phyloP scores from a whole-genome alignment of 345 rosid species.

The Moricandia moricandioides region DNA sequence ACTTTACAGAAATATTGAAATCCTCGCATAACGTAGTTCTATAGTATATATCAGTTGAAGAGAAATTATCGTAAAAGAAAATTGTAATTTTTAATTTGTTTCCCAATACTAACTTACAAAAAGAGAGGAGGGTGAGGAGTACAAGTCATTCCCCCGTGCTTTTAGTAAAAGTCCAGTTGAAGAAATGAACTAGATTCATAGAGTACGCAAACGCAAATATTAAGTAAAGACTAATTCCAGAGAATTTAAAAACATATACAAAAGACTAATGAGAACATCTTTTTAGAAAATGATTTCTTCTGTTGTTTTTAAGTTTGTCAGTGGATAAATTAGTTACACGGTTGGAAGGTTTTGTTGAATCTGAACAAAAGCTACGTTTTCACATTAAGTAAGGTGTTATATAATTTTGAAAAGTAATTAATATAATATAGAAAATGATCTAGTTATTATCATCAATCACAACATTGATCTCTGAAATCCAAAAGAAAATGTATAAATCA shows the following conservation, averaged over 20 bases:
- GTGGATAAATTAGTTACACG: not conserved
- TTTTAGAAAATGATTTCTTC: not conserved
- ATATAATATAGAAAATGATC: not conserved
- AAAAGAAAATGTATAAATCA: not conserved
- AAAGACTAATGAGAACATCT: not conserved
- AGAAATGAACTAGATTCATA: constrained; percentile 15
- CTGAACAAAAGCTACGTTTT: not conserved
- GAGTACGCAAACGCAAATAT: not conserved
- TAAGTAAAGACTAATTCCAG: not conserved
- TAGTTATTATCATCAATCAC: not conserved
- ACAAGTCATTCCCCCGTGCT: constrained; percentile 13
- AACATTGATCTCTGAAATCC: not conserved
- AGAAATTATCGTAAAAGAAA: not conserved
- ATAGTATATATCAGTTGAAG: not conserved
- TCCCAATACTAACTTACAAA: not conserved
- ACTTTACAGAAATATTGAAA: not conserved
- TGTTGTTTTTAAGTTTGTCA: not conserved
- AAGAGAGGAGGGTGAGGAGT: not conserved
- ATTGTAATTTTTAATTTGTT: not conserved
- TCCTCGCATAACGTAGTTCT: not conserved
- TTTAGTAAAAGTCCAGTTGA: not conserved
- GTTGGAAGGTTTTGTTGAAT: not conserved
- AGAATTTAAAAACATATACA: not conserved
- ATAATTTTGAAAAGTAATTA: not conserved
- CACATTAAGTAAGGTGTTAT: not conserved